Evolutionary conservation across 177 flowering plant genomes (phyloP).

Genomic region (Vitis hybrid): DNA sequence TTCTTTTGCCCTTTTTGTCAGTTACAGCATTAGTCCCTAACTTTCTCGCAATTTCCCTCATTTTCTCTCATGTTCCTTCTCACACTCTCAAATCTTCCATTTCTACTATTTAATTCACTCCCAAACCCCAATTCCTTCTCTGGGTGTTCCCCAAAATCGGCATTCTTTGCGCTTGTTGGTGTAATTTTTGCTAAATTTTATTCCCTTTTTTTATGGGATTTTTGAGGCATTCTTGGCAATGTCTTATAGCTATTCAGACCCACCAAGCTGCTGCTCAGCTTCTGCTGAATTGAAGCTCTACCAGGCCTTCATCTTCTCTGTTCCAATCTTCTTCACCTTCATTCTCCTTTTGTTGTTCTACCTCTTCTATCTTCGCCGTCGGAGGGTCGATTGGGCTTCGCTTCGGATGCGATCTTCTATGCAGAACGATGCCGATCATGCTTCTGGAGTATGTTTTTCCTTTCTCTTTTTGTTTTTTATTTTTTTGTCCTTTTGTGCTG

Average conservation of each 20-base stretch:
- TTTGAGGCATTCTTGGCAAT: background rate
- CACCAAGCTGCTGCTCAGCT: conserved; percentile 15
- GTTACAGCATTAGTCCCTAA: no score
- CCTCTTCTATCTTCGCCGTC: conserved; percentile 70
- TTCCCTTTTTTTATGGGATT: background rate
- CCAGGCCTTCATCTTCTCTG: conserved; percentile 69
- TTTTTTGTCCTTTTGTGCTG: background rate
- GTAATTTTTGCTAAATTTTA: no score
- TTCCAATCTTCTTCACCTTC: conserved; percentile 71
- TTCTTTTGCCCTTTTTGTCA: no score
- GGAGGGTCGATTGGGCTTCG: conserved; percentile 63
- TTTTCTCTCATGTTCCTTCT: no score
- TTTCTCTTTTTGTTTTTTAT: background rate
- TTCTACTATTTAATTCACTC: background rate
- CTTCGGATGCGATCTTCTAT: conserved; percentile 51
- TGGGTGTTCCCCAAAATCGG: conserved; percentile 1
- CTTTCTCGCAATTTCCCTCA: no score
- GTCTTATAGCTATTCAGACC: conserved; percentile 7
- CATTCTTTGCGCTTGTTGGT: no score
- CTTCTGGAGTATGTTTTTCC: conserved; percentile 31
- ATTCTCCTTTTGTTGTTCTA: conserved; percentile 67
- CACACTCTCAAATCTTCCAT: no score
- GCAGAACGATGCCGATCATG: conserved; percentile 14
- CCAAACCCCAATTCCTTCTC: conserved; percentile 1
- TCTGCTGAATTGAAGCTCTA: conserved; percentile 58